phyloP scores from a whole-genome alignment of 352 stramenopile species.

The Hyaloperonospora brassicae region DNA sequence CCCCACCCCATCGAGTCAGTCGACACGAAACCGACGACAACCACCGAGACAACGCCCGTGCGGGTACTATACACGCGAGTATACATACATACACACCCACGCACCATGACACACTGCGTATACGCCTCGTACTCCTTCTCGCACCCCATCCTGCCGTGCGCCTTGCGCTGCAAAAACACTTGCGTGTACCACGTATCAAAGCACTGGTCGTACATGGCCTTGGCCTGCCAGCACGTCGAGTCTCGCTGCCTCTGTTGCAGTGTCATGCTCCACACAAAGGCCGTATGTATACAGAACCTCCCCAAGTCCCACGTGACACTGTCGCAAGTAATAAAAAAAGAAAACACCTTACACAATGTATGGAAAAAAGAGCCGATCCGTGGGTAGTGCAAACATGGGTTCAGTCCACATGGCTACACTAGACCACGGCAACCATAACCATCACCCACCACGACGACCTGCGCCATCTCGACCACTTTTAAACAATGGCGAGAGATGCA shows the following conservation, averaged over 20 bases:
- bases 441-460: no score
- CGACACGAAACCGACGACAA: no score
- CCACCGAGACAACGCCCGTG: background rate
- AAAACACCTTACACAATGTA: no score
- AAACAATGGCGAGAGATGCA: background rate
- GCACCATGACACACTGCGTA: conserved; percentile 60
- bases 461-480: no score
- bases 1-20: no score
- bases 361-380: background rate
- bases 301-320: conserved; percentile 10
- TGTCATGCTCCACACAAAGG: conserved; percentile 1
- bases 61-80: background rate
- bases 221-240: conserved; percentile 60
- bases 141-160: conserved; percentile 59
- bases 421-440: no score
- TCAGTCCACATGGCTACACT: conserved; percentile 3
- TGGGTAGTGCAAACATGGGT: background rate
- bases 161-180: conserved; percentile 77
- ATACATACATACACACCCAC: background rate
- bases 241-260: conserved; percentile 25
- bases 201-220: conserved; percentile 71
- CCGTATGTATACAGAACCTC: no score
- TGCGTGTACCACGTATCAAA: conserved; percentile 86
- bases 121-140: conserved; percentile 79
- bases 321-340: no score